A percentile compares a stretch with the other conserved stretches of the same genome.
These are phyloP conservation scores for Aspergillus coremiiformis DNA, from an alignment of 495 filamentous ascomycete species.

Conservation along the genomic window DNA sequence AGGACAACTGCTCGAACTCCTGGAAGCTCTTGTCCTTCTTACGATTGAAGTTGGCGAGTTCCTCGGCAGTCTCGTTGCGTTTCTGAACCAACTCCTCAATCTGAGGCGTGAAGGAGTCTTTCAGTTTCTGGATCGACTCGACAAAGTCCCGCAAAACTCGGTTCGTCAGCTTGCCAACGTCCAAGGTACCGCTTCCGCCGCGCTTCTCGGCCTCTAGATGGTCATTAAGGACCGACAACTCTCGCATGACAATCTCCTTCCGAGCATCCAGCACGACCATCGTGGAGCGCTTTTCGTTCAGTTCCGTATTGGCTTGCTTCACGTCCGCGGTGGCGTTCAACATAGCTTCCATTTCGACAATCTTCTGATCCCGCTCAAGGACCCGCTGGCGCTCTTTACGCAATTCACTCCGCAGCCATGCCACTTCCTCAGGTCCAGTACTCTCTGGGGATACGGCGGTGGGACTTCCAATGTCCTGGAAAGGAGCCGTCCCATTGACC, in stretches of 20 bases:
- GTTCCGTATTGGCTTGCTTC: conserved; percentile 74
- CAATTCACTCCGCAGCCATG: conserved; percentile 68
- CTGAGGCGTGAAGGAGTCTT: conserved; percentile 64
- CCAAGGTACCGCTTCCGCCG: conserved; percentile 52
- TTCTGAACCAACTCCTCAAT: conserved; percentile 82
- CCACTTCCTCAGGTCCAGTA: conserved; percentile 57
- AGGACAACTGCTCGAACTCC: conserved; percentile 89
- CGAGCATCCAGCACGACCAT: conserved; percentile 94
- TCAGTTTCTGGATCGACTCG: conserved; percentile 76
- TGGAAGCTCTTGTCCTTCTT: conserved; percentile 86
- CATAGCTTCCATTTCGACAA: conserved; percentile 73
- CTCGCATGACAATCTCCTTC: conserved; percentile 88
- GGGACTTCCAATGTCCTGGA: conserved; percentile 67
- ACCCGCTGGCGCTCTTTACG: conserved; percentile 72
- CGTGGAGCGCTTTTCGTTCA: conserved; percentile 90
- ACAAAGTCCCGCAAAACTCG: conserved; percentile 83
- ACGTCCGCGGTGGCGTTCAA: conserved; percentile 67
- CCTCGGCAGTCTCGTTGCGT: conserved; percentile 72
- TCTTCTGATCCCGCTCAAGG: conserved; percentile 67
- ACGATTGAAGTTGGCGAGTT: conserved; percentile 67
- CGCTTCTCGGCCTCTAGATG: conserved; percentile 62
- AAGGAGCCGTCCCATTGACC: conserved; percentile 55
- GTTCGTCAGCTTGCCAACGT: conserved; percentile 70
- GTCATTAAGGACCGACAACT: conserved; percentile 82
- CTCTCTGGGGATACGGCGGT: conserved; percentile 51